Base-by-base conservation (phyloP, 352 stramenopile species). In the Globisporangium sylvaticum region DNA sequence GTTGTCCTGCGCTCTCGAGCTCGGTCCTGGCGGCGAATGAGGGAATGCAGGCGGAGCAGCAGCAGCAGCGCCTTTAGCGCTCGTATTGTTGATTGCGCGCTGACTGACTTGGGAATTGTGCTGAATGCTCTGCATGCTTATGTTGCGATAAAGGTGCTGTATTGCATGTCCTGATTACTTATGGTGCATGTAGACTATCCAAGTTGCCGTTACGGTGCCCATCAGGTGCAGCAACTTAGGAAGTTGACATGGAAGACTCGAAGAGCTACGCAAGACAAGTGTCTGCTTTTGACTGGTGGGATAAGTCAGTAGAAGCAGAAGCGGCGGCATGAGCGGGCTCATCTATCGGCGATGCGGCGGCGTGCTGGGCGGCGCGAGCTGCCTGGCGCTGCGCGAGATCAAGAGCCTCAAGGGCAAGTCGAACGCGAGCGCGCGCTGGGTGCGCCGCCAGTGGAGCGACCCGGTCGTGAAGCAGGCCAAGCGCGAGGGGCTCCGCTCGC, bases 321-420 rank as follows among this genome's bases (percentile, higher is more conserved):
- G 34, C 58, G 5, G 34, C 15, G 25, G 14, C 55, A 79, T 79
- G 72, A 81, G 70, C 58, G 61, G 62, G 4, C 4, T 76, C 56
- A 62, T 69, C 52, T 24, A 58, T 8, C 62, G 73, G 27, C 55
- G 48, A 67, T 52, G 37, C 69, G 31, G 22, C 69, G 52, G 44
- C 12, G 37, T 57, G 56, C 39, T 69, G 44, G 58, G 37, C 34
- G 55, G 58, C 53, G 60, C 31, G 39, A 61, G 55, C 56, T 59
- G 31, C n/a, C 54, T 59, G 31, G 69, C 74, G 8, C 60, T 69
- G 37, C 81, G 83, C 57, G 82, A 81, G 67, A 58, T 85, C 72
- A 87, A 88, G 73, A 95, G 87, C 67, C 87, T 93, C 60, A 89
- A 88, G 50, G 87, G 87, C 54, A 95, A 94, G 79, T 92, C 79